phyloP scores from a whole-genome alignment of 2,329 filamentous ascomycete species.

The Cercospora berteroae region DNA sequence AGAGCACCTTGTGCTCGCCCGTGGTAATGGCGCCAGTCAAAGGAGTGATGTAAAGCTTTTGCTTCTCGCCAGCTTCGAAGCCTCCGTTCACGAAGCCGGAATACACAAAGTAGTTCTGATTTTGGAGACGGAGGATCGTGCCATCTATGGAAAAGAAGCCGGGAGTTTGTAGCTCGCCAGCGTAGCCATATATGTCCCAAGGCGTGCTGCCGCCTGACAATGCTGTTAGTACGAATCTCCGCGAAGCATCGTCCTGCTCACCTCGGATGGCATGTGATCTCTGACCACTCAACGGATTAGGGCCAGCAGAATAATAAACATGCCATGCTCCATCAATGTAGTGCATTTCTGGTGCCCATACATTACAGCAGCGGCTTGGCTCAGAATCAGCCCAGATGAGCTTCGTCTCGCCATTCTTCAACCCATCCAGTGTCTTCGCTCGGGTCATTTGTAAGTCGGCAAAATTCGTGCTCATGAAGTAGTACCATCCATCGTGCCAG shows the following conservation, averaged over 20 bases:
- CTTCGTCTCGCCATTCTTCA: slow-evolving; percentile 55
- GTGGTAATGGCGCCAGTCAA: slow-evolving; percentile 45
- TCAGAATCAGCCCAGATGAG: slow-evolving; percentile 51
- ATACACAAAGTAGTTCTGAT: slow-evolving; percentile 55
- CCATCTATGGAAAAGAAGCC: slow-evolving; percentile 55
- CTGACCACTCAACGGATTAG: slow-evolving; percentile 49
- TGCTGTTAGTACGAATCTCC: not conserved
- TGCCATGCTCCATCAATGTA: slow-evolving; percentile 52
- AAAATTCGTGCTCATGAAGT: slow-evolving; percentile 58
- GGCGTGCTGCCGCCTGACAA: slow-evolving; percentile 50
- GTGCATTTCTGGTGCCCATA: slow-evolving; percentile 57
- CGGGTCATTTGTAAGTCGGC: slow-evolving; percentile 55
- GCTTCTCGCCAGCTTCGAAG: slow-evolving; percentile 40
- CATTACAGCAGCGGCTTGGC: slow-evolving; percentile 52
- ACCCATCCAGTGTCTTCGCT: slow-evolving; percentile 53
- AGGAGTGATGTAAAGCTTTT: slow-evolving; percentile 44
- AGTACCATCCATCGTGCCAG: slow-evolving; percentile 56
- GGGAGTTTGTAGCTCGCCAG: slow-evolving; percentile 44
- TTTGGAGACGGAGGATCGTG: slow-evolving; percentile 50
- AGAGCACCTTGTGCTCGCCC: slow-evolving; percentile 51
- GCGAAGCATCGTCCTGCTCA: not conserved
- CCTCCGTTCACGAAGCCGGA: slow-evolving; percentile 44
- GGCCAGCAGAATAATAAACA: slow-evolving; percentile 58
- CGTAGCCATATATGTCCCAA: slow-evolving; percentile 54
- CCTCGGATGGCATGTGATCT: slow-evolving; percentile 51